Base-by-base conservation (phyloP, 768 basidiomycete genomes). In the Pisolithus sp. region DNA sequence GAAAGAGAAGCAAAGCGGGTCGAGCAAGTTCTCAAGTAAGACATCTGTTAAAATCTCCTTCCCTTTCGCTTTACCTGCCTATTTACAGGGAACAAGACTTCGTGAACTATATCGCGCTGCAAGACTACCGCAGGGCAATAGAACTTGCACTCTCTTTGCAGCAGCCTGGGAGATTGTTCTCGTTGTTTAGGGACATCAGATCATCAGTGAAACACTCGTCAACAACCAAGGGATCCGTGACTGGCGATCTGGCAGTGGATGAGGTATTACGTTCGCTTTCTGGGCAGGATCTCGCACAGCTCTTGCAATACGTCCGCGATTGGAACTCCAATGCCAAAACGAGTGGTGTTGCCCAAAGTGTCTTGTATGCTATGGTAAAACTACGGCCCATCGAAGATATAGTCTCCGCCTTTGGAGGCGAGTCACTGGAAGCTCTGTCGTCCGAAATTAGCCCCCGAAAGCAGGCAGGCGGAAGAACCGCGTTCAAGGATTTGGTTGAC, bases 311-410 rank as follows among this genome's bases (percentile, higher is more conserved):
- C 67, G 77, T 92, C 41, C 78, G 89, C 43, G 84, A 87, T 58
- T 99, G 96, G 96, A 99, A 98, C 68, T 83, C 93, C n/a, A 86
- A 84, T 55, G 88, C 89, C n/a, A 85, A 84, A 62, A 93, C 89
- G 20, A 87, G 88, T 55, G 75, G 72, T 17, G 78, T 96, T 41
- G 95, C 95, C 7, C 96, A 99, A 70, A 74, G 73, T 30, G 76
- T 97, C 39, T 69, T 99, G 51, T 81, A 88, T 62, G 85, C 93
- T 5, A 71, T 97, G 46, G 67, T 97, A 54, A 89, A 89, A 68
- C 71, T 88, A 55, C 81, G 84, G 26, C 72, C 83, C 1, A 82
- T 86, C 5, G 86, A 88, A 31, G 85, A 92, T 34, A 72, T 99
- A 43, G 71, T 85, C 45, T 68, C 72, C 28, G 84, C 86, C 10